A percentile compares a stretch with the other conserved stretches of the same genome.
Evolutionary conservation across 805 yeast genomes (phyloP).

Genomic region (Candida vaughaniae): DNA sequence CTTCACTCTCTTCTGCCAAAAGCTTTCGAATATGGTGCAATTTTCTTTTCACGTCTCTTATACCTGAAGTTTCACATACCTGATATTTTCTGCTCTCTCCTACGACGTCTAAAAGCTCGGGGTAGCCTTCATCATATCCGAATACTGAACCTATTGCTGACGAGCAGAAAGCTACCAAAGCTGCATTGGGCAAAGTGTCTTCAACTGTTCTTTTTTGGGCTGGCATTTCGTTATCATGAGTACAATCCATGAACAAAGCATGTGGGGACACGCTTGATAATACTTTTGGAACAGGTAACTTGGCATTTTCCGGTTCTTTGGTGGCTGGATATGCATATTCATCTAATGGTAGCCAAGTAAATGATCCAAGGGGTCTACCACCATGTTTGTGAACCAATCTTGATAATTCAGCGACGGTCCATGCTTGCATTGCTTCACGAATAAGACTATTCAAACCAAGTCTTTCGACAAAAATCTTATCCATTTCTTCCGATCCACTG

Average conservation of each 20-base stretch:
- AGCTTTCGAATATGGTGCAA: slow-evolving; percentile 57
- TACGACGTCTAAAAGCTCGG: slow-evolving; percentile 77
- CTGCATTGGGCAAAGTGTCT: slow-evolving; percentile 94
- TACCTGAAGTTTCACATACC: slow-evolving; percentile 52
- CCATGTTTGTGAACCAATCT: slow-evolving; percentile 88
- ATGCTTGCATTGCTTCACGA: slow-evolving; percentile 97
- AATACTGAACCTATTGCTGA: slow-evolving; percentile 93
- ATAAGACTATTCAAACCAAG: slow-evolving; percentile 86
- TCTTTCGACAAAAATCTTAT: slow-evolving; percentile 85
- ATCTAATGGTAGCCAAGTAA: slow-evolving; percentile 75
- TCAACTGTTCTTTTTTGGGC: slow-evolving; percentile 87
- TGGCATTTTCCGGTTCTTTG: slow-evolving; percentile 30
- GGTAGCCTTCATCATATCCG: slow-evolving; percentile 93
- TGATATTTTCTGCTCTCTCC: slow-evolving; percentile 66
- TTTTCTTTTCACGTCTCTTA: slow-evolving; percentile 65
- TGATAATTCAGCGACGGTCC: slow-evolving; percentile 83
- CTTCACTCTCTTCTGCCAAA: slow-evolving; percentile 57
- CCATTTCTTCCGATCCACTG: slow-evolving; percentile 89
- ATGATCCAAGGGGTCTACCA: slow-evolving; percentile 93
- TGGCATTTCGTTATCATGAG: slow-evolving; percentile 93
- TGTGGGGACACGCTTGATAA: slow-evolving; percentile 77
- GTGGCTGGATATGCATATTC: slow-evolving; percentile 66
- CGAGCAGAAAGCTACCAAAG: slow-evolving; percentile 86
- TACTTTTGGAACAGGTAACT: slow-evolving; percentile 61
- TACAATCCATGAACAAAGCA: slow-evolving; percentile 95